Evolutionary conservation across 2,329 filamentous ascomycete species (phyloP).

Genomic region (Pseudogymnoascus sp.): DNA sequence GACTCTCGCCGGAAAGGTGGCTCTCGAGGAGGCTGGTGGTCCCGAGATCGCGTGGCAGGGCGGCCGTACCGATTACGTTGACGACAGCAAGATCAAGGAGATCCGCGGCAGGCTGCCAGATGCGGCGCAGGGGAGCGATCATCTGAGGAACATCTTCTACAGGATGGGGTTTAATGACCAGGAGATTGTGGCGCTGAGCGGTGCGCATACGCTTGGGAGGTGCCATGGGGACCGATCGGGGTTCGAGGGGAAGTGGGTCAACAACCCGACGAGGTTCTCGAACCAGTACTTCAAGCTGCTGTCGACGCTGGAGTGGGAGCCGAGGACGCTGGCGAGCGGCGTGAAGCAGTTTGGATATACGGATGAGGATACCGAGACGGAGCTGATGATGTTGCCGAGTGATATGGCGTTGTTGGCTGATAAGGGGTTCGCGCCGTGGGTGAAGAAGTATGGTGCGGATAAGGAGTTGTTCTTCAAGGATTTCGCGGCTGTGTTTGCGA

Average conservation of each 20-base stretch:
- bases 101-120: constrained; percentile 47
- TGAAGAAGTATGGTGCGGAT: constrained; percentile 50
- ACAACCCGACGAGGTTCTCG: constrained; percentile 49
- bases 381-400: constrained; percentile 60
- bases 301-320: constrained; percentile 44
- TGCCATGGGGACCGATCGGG: constrained; percentile 48
- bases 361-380: constrained; percentile 46
- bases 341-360: constrained; percentile 51
- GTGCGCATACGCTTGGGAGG: constrained; percentile 49
- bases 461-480: constrained; percentile 55
- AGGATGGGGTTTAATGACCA: constrained; percentile 54
- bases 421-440: constrained; percentile 44
- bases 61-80: constrained; percentile 54
- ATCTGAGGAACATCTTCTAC: constrained; percentile 48
- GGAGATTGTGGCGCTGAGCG: constrained; percentile 49
- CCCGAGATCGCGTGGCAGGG: constrained; percentile 48
- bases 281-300: constrained; percentile 51
- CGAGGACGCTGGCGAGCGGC: constrained; percentile 44
- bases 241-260: constrained; percentile 52
- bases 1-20: constrained; percentile 53
- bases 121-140: constrained; percentile 44
- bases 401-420: constrained; percentile 52
- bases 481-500: constrained; percentile 50
- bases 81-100: constrained; percentile 47
- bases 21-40: constrained; percentile 52